Base-by-base conservation (phyloP, 768 basidiomycete species). In the Mycena sanguinolenta region DNA sequence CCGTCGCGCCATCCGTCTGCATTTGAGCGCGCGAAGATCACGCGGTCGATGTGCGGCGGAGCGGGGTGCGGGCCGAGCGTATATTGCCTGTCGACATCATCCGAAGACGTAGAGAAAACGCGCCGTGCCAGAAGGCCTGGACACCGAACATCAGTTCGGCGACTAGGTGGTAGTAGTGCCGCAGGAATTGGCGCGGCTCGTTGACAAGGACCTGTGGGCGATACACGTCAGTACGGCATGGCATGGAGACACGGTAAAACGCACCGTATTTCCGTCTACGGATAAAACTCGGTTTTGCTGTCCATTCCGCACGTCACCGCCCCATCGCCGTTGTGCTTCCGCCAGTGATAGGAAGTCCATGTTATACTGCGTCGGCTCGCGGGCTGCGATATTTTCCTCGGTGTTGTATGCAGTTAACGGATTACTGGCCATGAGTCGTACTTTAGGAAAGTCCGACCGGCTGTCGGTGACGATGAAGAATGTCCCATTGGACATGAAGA, bases 121-220 rank as follows among this genome's bases (percentile, higher is more conserved):
- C 85, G 39, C 91, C 90, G 53, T 84, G 83, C 91, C 91, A 94
- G 74, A 94, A 87, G 2, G 92, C 87, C 86, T 93, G 94, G 4
- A 87, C 81, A 36, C 94, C 95, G 36, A 95, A 82, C 65, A 94
- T 81, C 55, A 94, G 88, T 77, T 96, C 95, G 0, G 92, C 95
- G 36, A 92, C 92, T 68, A 94, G 91, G 80, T 96, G 95, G 79
- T 95, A 96, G 79, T 95, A 96, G 77, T 96, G 95, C 54, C 85
- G 82, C n/a, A 95, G 85, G 85, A 96, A 93, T 75, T 94, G 92
- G 2, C 78, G 65, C 0, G 93, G 92, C 69, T 94, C 93, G 76
- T 92, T 92, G 75, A 91, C 84, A 42, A 90, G 77, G 14, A 89
- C 73, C 89, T 90, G 54, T 21, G 12, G 55, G 34, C 32, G 32